Percentiles rank a stretch among this genome's conserved stretches.
Evolutionary conservation across 192 early-diverging fungal species (phyloP).

Genomic region (Backusella circina): DNA sequence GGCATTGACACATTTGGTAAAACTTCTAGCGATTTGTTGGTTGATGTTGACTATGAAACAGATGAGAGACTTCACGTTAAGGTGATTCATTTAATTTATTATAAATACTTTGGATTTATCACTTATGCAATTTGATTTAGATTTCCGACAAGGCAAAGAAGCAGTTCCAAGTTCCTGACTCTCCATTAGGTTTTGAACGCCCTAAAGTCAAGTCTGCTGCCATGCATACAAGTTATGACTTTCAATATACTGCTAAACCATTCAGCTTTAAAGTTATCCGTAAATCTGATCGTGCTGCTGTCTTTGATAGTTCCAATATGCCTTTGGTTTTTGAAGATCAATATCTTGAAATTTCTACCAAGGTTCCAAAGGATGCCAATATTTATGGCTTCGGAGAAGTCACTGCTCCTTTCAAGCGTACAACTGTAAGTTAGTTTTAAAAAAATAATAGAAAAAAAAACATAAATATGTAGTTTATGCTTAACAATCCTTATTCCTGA

Average conservation of each 20-base stretch:
- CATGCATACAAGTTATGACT: slow-evolving; percentile 14
- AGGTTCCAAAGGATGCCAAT: slow-evolving; percentile 50
- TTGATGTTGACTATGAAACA: slow-evolving; percentile 52
- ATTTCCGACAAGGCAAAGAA: slow-evolving; percentile 16
- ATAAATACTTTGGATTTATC: neutral
- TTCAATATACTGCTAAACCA: slow-evolving; percentile 26
- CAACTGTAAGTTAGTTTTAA: slow-evolving; percentile 21
- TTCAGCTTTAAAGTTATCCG: slow-evolving; percentile 43
- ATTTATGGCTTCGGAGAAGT: slow-evolving; percentile 69
- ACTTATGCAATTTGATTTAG: neutral
- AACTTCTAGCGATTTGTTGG: slow-evolving; percentile 36
- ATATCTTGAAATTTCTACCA: slow-evolving; percentile 60
- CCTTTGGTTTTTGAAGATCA: slow-evolving; percentile 62
- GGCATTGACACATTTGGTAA: slow-evolving; percentile 40
- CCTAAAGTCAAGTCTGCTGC: slow-evolving; percentile 4
- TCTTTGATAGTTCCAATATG: slow-evolving; percentile 40
- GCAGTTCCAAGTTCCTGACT: slow-evolving; percentile 21
- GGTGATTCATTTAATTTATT: slow-evolving; percentile 14
- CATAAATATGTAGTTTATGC: neutral
- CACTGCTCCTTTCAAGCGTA: slow-evolving; percentile 50
- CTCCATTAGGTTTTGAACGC: slow-evolving; percentile 16
- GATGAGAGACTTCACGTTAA: slow-evolving; percentile 49
- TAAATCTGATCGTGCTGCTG: slow-evolving; percentile 28
- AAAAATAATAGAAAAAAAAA: neutral
- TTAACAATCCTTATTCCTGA: neutral